Base-by-base conservation (phyloP, 2,329 filamentous ascomycete genomes). In the Trichophaea hybrida region DNA sequence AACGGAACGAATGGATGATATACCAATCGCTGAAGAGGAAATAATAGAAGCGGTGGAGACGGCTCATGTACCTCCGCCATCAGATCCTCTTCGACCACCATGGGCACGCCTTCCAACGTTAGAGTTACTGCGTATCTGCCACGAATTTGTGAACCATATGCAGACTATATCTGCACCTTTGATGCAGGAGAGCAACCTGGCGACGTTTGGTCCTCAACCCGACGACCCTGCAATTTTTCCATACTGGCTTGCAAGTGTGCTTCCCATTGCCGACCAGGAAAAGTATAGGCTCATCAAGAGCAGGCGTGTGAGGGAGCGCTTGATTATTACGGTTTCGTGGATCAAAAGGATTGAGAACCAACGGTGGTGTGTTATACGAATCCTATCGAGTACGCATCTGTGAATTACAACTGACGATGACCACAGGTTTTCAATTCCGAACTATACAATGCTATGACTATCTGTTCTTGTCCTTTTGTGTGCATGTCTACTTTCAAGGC, bases 171-270 rank as follows among this genome's bases (percentile, higher is more conserved):
- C 83, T 60, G 85, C 83, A 0, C 78, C 80, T 0, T 94, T 88
- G 88, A 75, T 94, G 33, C 80, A 86, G 58, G 78, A 82, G 44
- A 80, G 84, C 6, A 83, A 90, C 37, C 74, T 90, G 34, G 74
- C 80, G 35, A 82, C 86, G 5, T 93, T 91, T 65, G 89, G 89
- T 10, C 80, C 85, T 60, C 84, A 84, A 17, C 89, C 88, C 0
- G 75, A 80, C 13, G 87, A 94, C 68, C 83, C 88, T 0, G 83
- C 83, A 2, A 71, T 81, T 1, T 93, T 95, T 66, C 86, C 89
- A 0, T 95, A 89, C 78, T 96, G 90, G 90, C 85, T 95, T 66
- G 89, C 86, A 7, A 87, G 82, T 68, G 82, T 93, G 17, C 72
- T 94, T 10, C 88, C 88, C 0, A 82, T 93, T 40, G 78, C 80